phyloP scores from a whole-genome alignment of 352 stramenopile species.

The Globisporangium alternatum region DNA sequence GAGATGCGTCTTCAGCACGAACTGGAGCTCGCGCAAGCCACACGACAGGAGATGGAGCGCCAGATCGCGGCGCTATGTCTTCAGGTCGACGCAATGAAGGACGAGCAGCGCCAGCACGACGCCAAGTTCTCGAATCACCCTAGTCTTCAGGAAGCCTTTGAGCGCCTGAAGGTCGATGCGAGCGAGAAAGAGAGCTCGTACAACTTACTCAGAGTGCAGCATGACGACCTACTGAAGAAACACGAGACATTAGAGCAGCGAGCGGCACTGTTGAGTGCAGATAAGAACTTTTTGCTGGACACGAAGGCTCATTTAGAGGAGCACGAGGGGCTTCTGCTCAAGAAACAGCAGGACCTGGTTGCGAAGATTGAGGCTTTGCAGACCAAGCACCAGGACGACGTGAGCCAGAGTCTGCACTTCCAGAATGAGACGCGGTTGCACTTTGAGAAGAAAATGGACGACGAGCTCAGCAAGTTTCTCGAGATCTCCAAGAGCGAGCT shows the following conservation, averaged over 20 bases:
- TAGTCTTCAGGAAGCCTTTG: conserved; percentile 32
- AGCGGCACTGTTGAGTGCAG: conserved; percentile 40
- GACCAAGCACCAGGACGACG: conserved; percentile 33
- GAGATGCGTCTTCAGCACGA: conserved; percentile 43
- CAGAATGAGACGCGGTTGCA: conserved; percentile 58
- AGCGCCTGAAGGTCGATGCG: conserved; percentile 32
- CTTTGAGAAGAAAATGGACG: conserved; percentile 68
- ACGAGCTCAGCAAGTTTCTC: conserved; percentile 68
- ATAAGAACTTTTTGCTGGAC: conserved; percentile 65
- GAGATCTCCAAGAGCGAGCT: conserved; percentile 67
- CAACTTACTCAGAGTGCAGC: conserved; percentile 18
- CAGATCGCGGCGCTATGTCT: conserved; percentile 43
- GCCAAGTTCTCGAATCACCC: conserved; percentile 23
- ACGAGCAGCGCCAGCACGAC: conserved; percentile 34
- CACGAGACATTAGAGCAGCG: conserved; percentile 34
- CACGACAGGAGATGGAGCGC: conserved; percentile 44
- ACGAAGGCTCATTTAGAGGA: conserved; percentile 54
- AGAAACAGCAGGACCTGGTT: conserved; percentile 37
- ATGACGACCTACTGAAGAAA: conserved; percentile 23
- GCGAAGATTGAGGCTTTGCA: conserved; percentile 35
- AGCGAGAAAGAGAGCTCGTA: conserved; percentile 17
- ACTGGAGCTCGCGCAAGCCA: conserved; percentile 48
- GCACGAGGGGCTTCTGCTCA: conserved; percentile 37
- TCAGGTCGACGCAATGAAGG: conserved; percentile 46
- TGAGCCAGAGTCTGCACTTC: conserved; percentile 35